Conservation (phyloP, 2,329 filamentous ascomycete species). For the Hirsutella rhossiliensis region DNA sequence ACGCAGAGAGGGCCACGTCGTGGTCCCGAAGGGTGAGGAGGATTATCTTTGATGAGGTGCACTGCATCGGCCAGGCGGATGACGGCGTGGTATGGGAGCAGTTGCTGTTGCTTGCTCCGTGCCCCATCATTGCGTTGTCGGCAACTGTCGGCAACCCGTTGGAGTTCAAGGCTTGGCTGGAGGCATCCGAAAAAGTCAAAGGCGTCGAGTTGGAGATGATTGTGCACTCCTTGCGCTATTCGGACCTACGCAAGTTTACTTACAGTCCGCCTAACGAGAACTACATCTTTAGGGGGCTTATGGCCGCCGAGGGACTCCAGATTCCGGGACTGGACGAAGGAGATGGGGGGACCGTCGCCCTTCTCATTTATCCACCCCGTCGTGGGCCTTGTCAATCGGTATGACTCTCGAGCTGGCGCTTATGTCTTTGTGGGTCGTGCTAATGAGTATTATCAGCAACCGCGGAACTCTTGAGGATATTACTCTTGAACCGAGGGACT, state of each 20-base stretch:
- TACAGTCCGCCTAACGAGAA: conserved; percentile 36
- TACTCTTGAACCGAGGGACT: conserved; percentile 59
- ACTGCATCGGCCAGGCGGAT: conserved; percentile 66
- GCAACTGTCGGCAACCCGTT: conserved; percentile 67
- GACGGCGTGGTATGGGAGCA: conserved; percentile 74
- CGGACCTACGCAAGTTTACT: conserved; percentile 64
- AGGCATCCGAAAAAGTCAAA: conserved; percentile 48
- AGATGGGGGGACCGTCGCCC: conserved; percentile 27
- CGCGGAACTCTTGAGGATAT: conserved; percentile 57
- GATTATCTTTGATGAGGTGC: conserved; percentile 76
- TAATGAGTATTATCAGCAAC: conserved; percentile 18
- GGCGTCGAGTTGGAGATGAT: conserved; percentile 57
- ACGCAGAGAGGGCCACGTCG: conserved; percentile 38
- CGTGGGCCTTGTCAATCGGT: conserved; percentile 46
- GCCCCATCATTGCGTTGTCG: conserved; percentile 67
- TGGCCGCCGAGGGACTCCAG: conserved; percentile 26
- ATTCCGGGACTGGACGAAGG: conserved; percentile 32
- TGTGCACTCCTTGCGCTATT: conserved; percentile 57
- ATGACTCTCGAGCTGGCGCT: conserved; percentile 3
- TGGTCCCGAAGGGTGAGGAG: conserved; percentile 60
- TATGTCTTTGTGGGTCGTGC: neutral
- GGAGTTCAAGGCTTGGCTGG: conserved; percentile 59
- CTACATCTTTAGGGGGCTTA: conserved; percentile 40
- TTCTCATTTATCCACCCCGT: conserved; percentile 57
- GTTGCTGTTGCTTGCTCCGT: conserved; percentile 59